Evolutionary conservation across 2,329 filamentous ascomycete species (phyloP).

Genomic region (Arthrobotrys sphaeroides): DNA sequence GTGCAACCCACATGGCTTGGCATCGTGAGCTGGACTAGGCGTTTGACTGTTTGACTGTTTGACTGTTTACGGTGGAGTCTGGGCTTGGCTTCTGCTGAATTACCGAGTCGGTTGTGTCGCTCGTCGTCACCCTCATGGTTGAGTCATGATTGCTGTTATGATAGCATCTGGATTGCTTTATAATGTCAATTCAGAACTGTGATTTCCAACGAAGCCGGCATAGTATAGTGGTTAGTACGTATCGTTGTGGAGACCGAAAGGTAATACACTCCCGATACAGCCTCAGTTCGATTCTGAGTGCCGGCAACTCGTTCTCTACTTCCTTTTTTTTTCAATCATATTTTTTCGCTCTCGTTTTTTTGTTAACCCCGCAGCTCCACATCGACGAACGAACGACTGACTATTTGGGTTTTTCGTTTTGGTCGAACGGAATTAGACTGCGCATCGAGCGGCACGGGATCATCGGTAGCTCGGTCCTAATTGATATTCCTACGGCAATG

Average conservation of each 20-base stretch:
- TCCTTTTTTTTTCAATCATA: neutral
- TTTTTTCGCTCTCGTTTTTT: neutral
- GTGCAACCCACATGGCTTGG: too few relatives aligned
- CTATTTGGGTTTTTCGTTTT: neutral
- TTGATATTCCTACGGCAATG: neutral
- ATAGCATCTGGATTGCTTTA: neutral
- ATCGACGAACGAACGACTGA: too few relatives aligned
- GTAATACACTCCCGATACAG: constrained; percentile 33
- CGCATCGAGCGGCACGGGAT: neutral
- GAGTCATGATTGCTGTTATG: too few relatives aligned
- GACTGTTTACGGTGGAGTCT: neutral
- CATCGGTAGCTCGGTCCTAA: neutral
- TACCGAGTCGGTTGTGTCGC: too few relatives aligned
- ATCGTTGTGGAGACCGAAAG: constrained; percentile 48
- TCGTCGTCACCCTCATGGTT: too few relatives aligned
- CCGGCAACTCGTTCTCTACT: constrained; percentile 23
- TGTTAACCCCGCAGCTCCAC: neutral
- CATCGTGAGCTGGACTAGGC: neutral
- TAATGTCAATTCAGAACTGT: neutral
- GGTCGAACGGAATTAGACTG: too few relatives aligned
- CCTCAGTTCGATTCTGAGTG: constrained; percentile 51
- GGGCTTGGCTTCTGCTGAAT: too few relatives aligned
- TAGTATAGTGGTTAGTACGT: constrained; percentile 52
- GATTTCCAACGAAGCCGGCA: constrained; percentile 28
- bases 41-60: neutral